These are phyloP conservation scores for Backusella luteola DNA, from an alignment of 192 early-diverging fungal species.

Conservation along the genomic window DNA sequence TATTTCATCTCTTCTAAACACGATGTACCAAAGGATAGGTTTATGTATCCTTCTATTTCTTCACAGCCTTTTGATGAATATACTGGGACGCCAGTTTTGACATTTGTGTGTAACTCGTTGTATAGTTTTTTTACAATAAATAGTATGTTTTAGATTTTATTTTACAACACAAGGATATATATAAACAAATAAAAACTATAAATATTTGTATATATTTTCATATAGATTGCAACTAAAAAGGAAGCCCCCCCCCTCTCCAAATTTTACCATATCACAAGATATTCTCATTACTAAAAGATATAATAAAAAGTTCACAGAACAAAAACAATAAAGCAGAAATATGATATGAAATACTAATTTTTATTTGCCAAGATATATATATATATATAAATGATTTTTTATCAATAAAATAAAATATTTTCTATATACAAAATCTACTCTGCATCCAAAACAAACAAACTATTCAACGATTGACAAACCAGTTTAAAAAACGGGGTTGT, in stretches of 20 bases:
- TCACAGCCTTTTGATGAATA: background rate
- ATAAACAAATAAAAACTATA: too few relatives aligned
- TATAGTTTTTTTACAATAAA: background rate
- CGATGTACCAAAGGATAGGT: background rate
- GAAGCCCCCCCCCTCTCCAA: too few relatives aligned
- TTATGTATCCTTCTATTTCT: background rate
- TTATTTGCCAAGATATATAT: too few relatives aligned
- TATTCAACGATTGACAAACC: background rate
- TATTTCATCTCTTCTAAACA: background rate
- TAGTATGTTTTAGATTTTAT: background rate
- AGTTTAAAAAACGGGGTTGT: background rate
- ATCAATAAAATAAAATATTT: too few relatives aligned
- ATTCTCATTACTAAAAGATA: too few relatives aligned
- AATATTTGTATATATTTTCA: too few relatives aligned
- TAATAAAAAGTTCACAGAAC: too few relatives aligned
- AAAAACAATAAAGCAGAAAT: too few relatives aligned
- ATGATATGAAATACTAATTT: too few relatives aligned
- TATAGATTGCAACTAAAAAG: too few relatives aligned
- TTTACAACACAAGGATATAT: background rate
- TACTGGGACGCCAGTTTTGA: background rate
- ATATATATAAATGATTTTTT: too few relatives aligned
- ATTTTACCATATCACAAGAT: too few relatives aligned
- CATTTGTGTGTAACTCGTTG: background rate
- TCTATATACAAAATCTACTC: background rate
- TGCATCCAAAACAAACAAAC: background rate